Base-by-base conservation (phyloP, 257 asterid species). In the Jacaranda mimosifolia region DNA sequence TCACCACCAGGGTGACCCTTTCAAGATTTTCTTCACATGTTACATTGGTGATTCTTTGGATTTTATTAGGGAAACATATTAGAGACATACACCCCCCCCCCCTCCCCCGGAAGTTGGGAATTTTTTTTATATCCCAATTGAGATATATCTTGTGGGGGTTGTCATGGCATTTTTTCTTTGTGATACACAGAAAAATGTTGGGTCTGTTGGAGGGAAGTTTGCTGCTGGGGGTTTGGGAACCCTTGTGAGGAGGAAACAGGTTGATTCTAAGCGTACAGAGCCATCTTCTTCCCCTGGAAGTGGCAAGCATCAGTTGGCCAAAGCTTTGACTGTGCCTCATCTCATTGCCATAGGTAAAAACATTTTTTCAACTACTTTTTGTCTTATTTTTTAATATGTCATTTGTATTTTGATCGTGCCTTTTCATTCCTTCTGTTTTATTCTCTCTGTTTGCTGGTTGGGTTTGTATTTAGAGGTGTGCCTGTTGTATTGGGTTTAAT, bases 171-270 rank as follows among this genome's bases (percentile, higher is more conserved):
- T 70, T 26, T 26, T 26, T 81, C 73, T 64, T 66, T 77, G 79
- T 83, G 85, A 79, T 74, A 35, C 38, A 2, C 84, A 83, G 63
- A 80, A 74, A 56, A 74, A 65, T 46, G 83, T 83, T 17, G 72
- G 74, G 32, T 26, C 32, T 26, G 32, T 26, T 26, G 70, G 78
- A 39, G 81, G 81, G 4, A 67, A 43, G 10, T 46, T 3, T 76
- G 58, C 46, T 58, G 43, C 32, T 68, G 72, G 92, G 70, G 85
- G 89, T 70, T 80, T 93, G 73, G 85, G 85, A 77, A 85, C 86
- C 62, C 87, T 93, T 18, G 88, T 90, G 68, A 87, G 98, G 87
- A 91, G 98, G 78, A 91, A 93, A 75, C 97, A 82, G 89, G 97
- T 91, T 74, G 97, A 92, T 86, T 90, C 91, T 32, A 77, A 80